Evolutionary conservation across 805 yeast genomes (phyloP).

Genomic region (Candida qinlingensis): DNA sequence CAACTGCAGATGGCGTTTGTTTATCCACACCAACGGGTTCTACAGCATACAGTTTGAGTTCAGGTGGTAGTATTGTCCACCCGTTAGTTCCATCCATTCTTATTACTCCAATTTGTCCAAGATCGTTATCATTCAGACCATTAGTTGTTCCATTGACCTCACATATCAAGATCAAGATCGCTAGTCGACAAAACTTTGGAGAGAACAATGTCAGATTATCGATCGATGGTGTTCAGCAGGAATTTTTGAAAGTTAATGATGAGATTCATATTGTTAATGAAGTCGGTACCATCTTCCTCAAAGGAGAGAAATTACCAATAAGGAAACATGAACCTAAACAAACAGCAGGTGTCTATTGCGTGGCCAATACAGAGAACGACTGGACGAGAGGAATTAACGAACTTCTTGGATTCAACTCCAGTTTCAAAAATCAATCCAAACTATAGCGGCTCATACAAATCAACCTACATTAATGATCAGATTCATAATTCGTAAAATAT

Average conservation of each 20-base stretch:
- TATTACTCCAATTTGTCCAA: conserved; percentile 87
- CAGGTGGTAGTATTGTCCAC: conserved; percentile 92
- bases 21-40: conserved; percentile 92
- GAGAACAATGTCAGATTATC: conserved; percentile 52
- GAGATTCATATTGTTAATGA: conserved; percentile 70
- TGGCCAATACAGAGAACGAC: conserved; percentile 75
- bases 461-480: neutral
- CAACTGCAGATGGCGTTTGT: conserved; percentile 87
- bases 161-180: conserved; percentile 59
- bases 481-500: neutral
- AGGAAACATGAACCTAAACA: conserved; percentile 16
- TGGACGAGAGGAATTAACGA: conserved; percentile 92
- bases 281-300: conserved; percentile 52
- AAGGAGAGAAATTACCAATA: conserved; percentile 44
- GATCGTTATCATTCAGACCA: conserved; percentile 88
- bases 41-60: conserved; percentile 82
- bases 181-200: conserved; percentile 38
- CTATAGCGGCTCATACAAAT: conserved; percentile 1
- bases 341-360: conserved; percentile 76
- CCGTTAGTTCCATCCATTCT: conserved; percentile 81
- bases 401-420: conserved; percentile 80
- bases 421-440: conserved; percentile 50
- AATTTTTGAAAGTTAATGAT: conserved; percentile 66
- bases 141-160: conserved; percentile 74
- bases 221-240: conserved; percentile 80